These are phyloP conservation scores for Boletus speciosus DNA, from an alignment of 768 basidiomycete genomes.

Conservation along the genomic window DNA sequence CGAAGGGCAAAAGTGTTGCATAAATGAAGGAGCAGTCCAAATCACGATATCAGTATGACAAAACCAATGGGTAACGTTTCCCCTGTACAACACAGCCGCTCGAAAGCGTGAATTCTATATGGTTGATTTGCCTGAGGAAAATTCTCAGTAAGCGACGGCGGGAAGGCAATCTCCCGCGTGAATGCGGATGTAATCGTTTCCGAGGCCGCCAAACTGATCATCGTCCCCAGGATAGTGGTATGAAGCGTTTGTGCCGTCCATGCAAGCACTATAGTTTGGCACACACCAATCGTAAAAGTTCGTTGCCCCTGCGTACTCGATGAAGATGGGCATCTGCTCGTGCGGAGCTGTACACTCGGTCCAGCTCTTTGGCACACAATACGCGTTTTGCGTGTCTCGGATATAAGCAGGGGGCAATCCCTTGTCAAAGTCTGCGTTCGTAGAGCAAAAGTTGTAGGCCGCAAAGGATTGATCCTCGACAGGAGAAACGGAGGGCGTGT, in stretches of 20 bases:
- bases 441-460: conserved; percentile 16
- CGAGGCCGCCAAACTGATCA: conserved; percentile 9
- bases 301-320: conserved; percentile 19
- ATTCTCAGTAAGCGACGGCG: conserved; percentile 19
- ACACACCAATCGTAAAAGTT: conserved; percentile 26
- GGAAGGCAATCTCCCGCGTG: conserved; percentile 15
- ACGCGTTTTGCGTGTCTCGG: conserved; percentile 17
- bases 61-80: not conserved
- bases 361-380: conserved; percentile 29
- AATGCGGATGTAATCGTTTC: conserved; percentile 15
- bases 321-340: conserved; percentile 26
- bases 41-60: conserved; percentile 1
- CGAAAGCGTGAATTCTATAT: not conserved
- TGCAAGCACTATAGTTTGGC: conserved; percentile 14
- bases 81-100: not conserved
- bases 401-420: conserved; percentile 9
- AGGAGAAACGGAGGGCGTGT: conserved; percentile 27
- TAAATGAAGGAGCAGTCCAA: not conserved
- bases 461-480: conserved; percentile 23
- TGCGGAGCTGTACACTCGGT: conserved; percentile 17
- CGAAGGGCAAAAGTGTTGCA: not conserved
- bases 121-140: not conserved
- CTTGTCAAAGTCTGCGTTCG: conserved; percentile 9
- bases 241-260: not conserved
- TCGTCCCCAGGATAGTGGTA: conserved; percentile 9